Evolutionary conservation across 768 basidiomycete species (phyloP), one percentile per base, ranked within the genome.

Genomic region (Pleurotus platypus): DNA sequence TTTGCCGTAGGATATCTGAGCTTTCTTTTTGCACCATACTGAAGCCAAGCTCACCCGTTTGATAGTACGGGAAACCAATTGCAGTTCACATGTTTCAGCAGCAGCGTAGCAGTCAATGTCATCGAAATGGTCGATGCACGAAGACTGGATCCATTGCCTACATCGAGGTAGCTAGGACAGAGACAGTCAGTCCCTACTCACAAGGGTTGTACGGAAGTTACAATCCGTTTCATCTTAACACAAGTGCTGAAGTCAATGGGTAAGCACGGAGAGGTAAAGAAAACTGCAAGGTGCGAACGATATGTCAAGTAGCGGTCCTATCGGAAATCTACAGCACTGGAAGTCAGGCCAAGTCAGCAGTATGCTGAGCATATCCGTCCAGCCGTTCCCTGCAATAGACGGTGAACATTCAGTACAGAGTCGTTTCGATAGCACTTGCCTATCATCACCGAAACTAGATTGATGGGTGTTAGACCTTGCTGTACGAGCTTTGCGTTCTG

Each of bases 391-490:
- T 76, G 42, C 3, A 5, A 4, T 16, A 15, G 22, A 24, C 15
- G 37, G 16, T 43, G 30, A 49, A 48, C 27, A 39, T 45, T 53
- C 22, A 58, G 30, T 30, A 2, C 9, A 3, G 30, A 35, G 30
- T 20, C 24, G 37, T 5, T 22, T 4, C 49, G 39, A 38, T 27
- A 18, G 5, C 9, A 57, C 63, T 72, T 75, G 61, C 87, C 89
- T 56, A 92, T 91, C 67, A 92, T 73, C 16, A 89, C 76, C 57
- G 83, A 86, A 56, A 80, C 71, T 3, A 92, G 72, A 65, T 92
- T 91, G 61, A 92, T 62, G 62, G 75, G 62, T 69, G 79, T 59
- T 77, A 86, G 12, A 67, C 78, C 87, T 7, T 72, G 81, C 15
- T 76, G 69, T 42, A 74, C 67, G 9, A 88, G 74, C 30, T 74